Percentiles rank a stretch among this genome's conserved stretches.
Conservation (phyloP, 805 yeast genomes). For the Metschnikowia gruessii region DNA sequence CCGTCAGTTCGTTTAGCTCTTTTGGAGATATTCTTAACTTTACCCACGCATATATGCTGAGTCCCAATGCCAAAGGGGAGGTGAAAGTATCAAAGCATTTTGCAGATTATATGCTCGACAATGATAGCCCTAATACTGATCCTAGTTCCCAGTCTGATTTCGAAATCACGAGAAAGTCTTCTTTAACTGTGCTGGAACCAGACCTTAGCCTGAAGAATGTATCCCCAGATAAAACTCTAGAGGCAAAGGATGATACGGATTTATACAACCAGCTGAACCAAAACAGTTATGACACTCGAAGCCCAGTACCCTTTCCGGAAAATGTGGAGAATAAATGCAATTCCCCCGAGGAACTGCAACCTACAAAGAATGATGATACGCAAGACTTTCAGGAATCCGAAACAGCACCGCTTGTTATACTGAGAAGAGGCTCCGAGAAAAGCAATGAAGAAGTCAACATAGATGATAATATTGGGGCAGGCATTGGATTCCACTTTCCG, state of each 20-base stretch:
- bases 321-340: too few species aligned
- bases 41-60: conserved; percentile 14
- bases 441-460: background rate
- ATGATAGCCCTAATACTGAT: background rate
- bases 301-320: too few species aligned
- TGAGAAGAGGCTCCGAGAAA: background rate
- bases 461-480: conserved; percentile 36
- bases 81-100: conserved; percentile 13
- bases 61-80: conserved; percentile 14
- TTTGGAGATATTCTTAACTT: conserved; percentile 27
- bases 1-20: conserved; percentile 38
- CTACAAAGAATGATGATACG: too few species aligned
- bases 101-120: conserved; percentile 3
- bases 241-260: background rate
- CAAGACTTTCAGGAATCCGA: background rate
- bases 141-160: background rate
- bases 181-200: background rate
- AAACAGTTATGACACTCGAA: background rate
- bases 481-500: conserved; percentile 39
- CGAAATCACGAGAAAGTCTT: background rate
- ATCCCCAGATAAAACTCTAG: background rate
- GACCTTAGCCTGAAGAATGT: background rate
- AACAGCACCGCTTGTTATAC: conserved; percentile 6
- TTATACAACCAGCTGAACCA: background rate
- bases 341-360: too few species aligned